These are phyloP conservation scores for Macadamia tetraphylla DNA, from an alignment of 164 flowering plant species.

Conservation along the genomic window DNA sequence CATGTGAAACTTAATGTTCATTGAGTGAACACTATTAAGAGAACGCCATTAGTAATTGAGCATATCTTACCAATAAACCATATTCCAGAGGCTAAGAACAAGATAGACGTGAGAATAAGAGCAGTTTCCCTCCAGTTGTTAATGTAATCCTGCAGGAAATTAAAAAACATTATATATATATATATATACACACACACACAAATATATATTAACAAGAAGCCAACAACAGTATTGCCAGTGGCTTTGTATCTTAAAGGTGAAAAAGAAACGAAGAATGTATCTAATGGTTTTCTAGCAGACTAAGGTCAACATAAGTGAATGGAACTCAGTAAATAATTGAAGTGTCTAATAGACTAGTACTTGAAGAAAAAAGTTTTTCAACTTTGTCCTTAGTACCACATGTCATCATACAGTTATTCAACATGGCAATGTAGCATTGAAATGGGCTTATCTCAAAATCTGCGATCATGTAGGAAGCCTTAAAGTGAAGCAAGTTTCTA, in stretches of 20 bases:
- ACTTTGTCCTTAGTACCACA: too few species aligned
- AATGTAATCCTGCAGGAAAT: slow-evolving; percentile 50
- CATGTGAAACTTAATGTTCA: neutral
- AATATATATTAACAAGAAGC: neutral
- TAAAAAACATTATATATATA: neutral
- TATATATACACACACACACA: neutral
- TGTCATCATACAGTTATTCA: too few species aligned
- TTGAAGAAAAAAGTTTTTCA: neutral
- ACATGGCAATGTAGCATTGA: too few species aligned
- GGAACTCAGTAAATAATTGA: neutral
- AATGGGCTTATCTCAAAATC: too few species aligned
- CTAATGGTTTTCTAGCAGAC: neutral
- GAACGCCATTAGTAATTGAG: neutral
- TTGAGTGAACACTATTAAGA: neutral
- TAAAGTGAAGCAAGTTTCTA: too few species aligned
- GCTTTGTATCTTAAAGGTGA: neutral
- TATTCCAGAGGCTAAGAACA: slow-evolving; percentile 62
- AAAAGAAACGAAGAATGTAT: neutral
- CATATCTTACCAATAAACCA: slow-evolving; percentile 63
- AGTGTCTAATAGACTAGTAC: too few species aligned
- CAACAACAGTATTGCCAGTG: neutral
- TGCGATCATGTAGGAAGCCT: too few species aligned
- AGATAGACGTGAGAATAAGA: slow-evolving; percentile 57
- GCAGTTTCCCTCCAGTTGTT: slow-evolving; percentile 79
- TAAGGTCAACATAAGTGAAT: neutral